Conservation (phyloP, 2,329 filamentous ascomycete species). For the Fusarium equiseti region DNA sequence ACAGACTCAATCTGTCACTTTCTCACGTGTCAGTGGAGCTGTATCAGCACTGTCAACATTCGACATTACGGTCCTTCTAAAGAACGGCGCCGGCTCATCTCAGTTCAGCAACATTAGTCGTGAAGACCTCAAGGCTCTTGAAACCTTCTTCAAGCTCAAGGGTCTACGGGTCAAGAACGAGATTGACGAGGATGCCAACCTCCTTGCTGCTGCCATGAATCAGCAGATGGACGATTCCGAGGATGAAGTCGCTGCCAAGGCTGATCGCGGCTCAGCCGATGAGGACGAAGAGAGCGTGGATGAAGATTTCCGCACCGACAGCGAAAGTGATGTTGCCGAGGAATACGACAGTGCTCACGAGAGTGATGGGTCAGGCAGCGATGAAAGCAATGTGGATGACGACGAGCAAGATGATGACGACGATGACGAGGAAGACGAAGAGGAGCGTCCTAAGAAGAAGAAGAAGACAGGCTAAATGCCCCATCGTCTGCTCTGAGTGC, state of each 20-base stretch:
- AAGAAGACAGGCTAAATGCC: slow-evolving; percentile 53
- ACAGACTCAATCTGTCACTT: slow-evolving; percentile 89
- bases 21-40: slow-evolving; percentile 94
- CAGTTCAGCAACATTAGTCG: slow-evolving; percentile 99
- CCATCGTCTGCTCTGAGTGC: neutral
- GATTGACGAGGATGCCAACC: slow-evolving; percentile 91
- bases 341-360: slow-evolving; percentile 95
- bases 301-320: slow-evolving; percentile 94
- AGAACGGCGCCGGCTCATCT: slow-evolving; percentile 86
- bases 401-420: slow-evolving; percentile 60
- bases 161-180: slow-evolving; percentile 97
- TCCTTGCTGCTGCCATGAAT: slow-evolving; percentile 84
- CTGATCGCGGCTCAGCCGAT: slow-evolving; percentile 90
- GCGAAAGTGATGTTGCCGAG: slow-evolving; percentile 94
- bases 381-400: slow-evolving; percentile 62
- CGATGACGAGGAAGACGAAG: slow-evolving; percentile 57
- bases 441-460: slow-evolving; percentile 65
- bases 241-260: slow-evolving; percentile 78
- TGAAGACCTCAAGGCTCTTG: slow-evolving; percentile 96
- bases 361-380: slow-evolving; percentile 79
- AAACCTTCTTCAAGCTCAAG: slow-evolving; percentile 97
- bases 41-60: slow-evolving; percentile 96
- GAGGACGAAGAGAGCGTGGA: slow-evolving; percentile 96
- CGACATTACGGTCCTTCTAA: slow-evolving; percentile 93
- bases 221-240: slow-evolving; percentile 87